These are phyloP conservation scores for Globisporangium viniferum DNA, from an alignment of 352 stramenopile genomes.

Conservation along the genomic window DNA sequence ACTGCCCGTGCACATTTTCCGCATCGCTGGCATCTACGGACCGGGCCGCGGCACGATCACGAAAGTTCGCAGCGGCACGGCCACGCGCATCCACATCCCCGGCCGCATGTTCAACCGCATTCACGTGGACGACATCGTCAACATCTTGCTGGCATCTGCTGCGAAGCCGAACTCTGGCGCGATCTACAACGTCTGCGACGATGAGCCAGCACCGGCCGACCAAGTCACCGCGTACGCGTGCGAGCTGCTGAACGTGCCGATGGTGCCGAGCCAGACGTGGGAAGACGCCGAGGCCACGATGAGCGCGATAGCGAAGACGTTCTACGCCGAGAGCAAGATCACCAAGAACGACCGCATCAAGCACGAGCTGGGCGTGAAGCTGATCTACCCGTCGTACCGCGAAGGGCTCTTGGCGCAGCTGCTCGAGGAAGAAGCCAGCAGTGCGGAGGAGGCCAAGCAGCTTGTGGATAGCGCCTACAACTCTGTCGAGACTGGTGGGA, in stretches of 20 bases:
- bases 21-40: conserved; percentile 91
- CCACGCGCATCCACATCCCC: conserved; percentile 70
- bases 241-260: conserved; percentile 53
- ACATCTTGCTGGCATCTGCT: conserved; percentile 72
- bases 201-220: conserved; percentile 80
- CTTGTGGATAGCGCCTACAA: not conserved
- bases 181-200: conserved; percentile 90
- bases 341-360: conserved; percentile 75
- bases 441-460: not conserved
- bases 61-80: conserved; percentile 65
- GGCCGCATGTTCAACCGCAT: conserved; percentile 85
- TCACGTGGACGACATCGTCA: conserved; percentile 89
- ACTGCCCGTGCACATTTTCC: conserved; percentile 84
- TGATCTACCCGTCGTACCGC: conserved; percentile 77
- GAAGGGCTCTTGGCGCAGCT: conserved; percentile 79
- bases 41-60: conserved; percentile 78
- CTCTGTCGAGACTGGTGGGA: not conserved
- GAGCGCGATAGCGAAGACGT: conserved; percentile 84
- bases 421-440: conserved; percentile 59
- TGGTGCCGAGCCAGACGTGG: conserved; percentile 58
- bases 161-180: conserved; percentile 48
- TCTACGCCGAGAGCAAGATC: conserved; percentile 85
- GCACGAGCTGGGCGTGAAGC: conserved; percentile 62
- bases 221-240: conserved; percentile 77
- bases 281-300: conserved; percentile 73